Conservation (phyloP, 2,329 filamentous ascomycete genomes). For the Sphaerostilbella broomeana region DNA sequence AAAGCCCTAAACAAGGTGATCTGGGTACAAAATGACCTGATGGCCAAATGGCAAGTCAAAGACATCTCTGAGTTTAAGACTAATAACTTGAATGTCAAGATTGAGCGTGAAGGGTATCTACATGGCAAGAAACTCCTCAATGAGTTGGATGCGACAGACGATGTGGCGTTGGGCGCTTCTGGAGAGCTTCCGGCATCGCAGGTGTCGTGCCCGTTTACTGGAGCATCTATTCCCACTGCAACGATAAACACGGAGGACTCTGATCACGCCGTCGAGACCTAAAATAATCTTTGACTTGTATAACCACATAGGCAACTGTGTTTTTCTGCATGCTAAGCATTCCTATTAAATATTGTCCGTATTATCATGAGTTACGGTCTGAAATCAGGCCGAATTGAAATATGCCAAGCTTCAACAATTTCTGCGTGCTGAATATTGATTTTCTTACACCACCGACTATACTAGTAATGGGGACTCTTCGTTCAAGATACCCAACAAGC, state of each 20-base stretch:
- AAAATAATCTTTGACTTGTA: too few relatives aligned
- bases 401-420: too few relatives aligned
- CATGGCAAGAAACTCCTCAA: conserved; percentile 55
- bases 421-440: too few relatives aligned
- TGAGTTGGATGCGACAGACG: conserved; percentile 19
- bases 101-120: conserved; percentile 58
- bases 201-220: conserved; percentile 9
- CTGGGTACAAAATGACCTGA: conserved; percentile 83
- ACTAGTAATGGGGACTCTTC: conserved; percentile 15
- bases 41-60: conserved; percentile 73
- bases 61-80: conserved; percentile 57
- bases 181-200: not conserved
- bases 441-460: not conserved
- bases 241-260: not conserved
- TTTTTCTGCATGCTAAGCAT: too few relatives aligned
- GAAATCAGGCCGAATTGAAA: too few relatives aligned
- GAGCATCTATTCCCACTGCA: conserved; percentile 2
- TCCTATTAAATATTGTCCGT: not conserved
- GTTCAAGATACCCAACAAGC: conserved; percentile 49
- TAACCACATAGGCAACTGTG: too few relatives aligned
- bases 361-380: not conserved
- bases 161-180: not conserved
- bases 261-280: not conserved
- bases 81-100: conserved; percentile 39
- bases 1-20: conserved; percentile 75